These are phyloP conservation scores for Sporothrix globosa DNA, from an alignment of 2,329 filamentous ascomycete species.

Conservation along the genomic window DNA sequence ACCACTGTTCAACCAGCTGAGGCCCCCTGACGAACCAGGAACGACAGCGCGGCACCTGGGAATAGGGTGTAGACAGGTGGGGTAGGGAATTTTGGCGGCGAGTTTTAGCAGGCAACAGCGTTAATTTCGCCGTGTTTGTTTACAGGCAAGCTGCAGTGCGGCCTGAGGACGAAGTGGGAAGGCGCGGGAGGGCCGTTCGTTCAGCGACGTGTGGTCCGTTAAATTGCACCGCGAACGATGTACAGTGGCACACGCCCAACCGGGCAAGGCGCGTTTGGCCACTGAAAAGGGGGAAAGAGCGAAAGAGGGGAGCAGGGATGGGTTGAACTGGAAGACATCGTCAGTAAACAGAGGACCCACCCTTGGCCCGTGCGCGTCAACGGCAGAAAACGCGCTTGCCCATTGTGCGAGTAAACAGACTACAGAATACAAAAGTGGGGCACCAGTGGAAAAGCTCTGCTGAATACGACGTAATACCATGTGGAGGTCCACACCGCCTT, in stretches of 20 bases:
- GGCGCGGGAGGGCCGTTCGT: slow-evolving; percentile 12
- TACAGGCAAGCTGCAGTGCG: not conserved
- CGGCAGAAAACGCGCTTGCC: slow-evolving; percentile 33
- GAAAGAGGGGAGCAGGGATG: slow-evolving; percentile 24
- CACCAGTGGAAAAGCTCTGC: too few species aligned
- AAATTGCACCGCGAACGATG: slow-evolving; percentile 20
- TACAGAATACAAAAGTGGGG: not conserved
- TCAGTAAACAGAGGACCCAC: slow-evolving; percentile 21
- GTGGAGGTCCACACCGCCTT: slow-evolving; percentile 22
- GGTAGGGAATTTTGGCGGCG: not conserved
- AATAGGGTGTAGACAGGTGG: slow-evolving; percentile 20
- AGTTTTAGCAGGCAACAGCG: not conserved
- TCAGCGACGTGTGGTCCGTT: not conserved
- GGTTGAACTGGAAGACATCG: slow-evolving; percentile 23
- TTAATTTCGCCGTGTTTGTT: slow-evolving; percentile 24
- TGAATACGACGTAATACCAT: not conserved
- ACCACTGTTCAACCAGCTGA: not conserved
- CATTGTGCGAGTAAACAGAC: slow-evolving; percentile 32
- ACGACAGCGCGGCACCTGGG: not conserved
- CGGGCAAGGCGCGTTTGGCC: slow-evolving; percentile 26
- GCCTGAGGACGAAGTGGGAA: slow-evolving; percentile 21
- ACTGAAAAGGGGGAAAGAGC: slow-evolving; percentile 20
- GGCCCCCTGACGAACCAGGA: not conserved
- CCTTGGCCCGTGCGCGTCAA: slow-evolving; percentile 34
- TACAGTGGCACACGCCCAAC: not conserved